Conservation (phyloP, 306 rosid genomes). For the Arachis stenosperma region DNA sequence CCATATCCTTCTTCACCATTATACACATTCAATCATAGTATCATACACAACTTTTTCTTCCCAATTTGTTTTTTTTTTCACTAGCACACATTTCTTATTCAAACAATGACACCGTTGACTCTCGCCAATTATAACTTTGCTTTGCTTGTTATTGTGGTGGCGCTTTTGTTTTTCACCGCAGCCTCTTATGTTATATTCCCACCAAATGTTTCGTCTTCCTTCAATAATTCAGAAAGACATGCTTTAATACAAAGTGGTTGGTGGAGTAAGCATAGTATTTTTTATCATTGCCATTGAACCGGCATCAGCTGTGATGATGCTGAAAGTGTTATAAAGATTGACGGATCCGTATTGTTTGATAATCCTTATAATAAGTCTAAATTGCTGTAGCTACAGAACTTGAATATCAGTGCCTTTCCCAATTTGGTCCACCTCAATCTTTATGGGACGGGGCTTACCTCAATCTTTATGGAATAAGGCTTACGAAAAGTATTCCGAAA, state of each 20-base stretch:
- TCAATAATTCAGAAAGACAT: not conserved
- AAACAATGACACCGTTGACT: no score
- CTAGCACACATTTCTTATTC: no score
- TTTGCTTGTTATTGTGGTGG: not conserved
- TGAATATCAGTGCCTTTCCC: not conserved
- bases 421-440: not conserved
- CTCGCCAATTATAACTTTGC: not conserved
- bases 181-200: not conserved
- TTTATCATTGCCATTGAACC: not conserved
- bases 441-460: not conserved
- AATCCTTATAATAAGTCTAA: no score
- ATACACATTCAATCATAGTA: no score
- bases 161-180: not conserved
- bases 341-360: not conserved
- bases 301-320: not conserved
- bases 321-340: slow-evolving; percentile 5
- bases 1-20: no score
- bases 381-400: not conserved
- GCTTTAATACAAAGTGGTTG: slow-evolving; percentile 17
- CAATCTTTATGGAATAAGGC: not conserved
- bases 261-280: not conserved
- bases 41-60: no score
- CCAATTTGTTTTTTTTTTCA: no score
- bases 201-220: not conserved
- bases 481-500: not conserved